phyloP scores from a whole-genome alignment of 2,329 filamentous ascomycete genomes.

The Aspergillus unguis region DNA sequence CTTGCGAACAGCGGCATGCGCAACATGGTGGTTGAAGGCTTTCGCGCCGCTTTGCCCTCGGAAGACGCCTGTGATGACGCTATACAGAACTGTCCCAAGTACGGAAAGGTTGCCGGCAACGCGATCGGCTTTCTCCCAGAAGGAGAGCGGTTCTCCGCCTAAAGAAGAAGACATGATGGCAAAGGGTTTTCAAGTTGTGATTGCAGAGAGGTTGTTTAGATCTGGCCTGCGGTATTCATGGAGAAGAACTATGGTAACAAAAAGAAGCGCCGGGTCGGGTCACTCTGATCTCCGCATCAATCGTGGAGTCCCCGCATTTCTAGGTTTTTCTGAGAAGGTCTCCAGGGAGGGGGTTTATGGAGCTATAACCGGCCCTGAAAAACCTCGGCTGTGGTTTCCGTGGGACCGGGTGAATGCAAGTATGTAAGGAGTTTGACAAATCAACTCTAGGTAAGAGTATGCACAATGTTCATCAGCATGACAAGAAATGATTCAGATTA shows the following conservation, averaged over 20 bases:
- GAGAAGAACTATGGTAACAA: too few relatives aligned
- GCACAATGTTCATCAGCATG: too few relatives aligned
- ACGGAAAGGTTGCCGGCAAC: slow-evolving; percentile 26
- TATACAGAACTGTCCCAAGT: slow-evolving; percentile 25
- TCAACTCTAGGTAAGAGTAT: background rate
- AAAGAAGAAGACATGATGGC: slow-evolving; percentile 15
- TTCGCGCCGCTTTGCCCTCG: slow-evolving; percentile 37
- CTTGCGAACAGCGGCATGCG: slow-evolving; percentile 30
- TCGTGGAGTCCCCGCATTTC: background rate
- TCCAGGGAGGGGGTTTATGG: background rate
- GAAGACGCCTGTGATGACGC: slow-evolving; percentile 36
- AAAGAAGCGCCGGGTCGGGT: too few relatives aligned
- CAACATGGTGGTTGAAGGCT: slow-evolving; percentile 35
- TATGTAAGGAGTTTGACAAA: background rate
- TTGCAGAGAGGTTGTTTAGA: background rate
- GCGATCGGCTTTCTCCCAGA: slow-evolving; percentile 36
- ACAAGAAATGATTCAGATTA: background rate
- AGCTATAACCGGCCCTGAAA: background rate
- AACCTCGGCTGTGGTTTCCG: slow-evolving; percentile 4
- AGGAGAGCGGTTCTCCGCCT: slow-evolving; percentile 22
- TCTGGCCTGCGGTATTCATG: too few relatives aligned
- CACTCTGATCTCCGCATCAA: too few relatives aligned
- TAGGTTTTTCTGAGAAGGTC: background rate
- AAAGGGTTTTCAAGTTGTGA: background rate
- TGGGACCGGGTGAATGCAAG: background rate